phyloP scores from a whole-genome alignment of 1,284 basidiomycete genomes.

The Amylostereum chailletii region DNA sequence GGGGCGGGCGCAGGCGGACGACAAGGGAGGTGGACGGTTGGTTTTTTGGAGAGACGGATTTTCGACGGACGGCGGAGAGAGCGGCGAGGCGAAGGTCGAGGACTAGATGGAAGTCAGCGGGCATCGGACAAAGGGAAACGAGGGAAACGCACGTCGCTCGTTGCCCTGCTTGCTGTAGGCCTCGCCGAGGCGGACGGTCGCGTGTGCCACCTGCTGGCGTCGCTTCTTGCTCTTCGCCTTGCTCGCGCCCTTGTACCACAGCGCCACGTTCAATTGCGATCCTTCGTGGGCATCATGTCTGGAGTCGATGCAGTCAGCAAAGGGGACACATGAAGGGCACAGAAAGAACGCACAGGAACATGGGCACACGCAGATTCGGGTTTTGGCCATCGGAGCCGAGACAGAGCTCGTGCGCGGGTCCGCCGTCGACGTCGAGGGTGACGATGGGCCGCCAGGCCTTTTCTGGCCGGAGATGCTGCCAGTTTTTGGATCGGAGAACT shows the following conservation, averaged over 20 bases:
- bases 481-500: constrained; percentile 25
- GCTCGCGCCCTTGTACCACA: constrained; percentile 40
- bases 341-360: constrained; percentile 37
- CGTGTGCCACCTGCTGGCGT: constrained; percentile 41
- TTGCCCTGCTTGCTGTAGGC: constrained; percentile 37
- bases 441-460: constrained; percentile 54
- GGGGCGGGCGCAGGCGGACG: constrained; percentile 17
- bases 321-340: background rate
- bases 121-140: background rate
- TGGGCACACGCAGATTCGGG: constrained; percentile 46
- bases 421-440: constrained; percentile 38
- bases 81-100: constrained; percentile 18
- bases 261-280: constrained; percentile 39
- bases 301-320: background rate
- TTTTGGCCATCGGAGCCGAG: constrained; percentile 64
- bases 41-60: constrained; percentile 19
- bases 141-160: constrained; percentile 30
- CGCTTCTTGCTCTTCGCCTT: constrained; percentile 50
- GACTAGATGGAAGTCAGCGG: constrained; percentile 12
- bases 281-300: constrained; percentile 22
- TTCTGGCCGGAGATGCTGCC: constrained; percentile 24
- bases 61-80: constrained; percentile 15
- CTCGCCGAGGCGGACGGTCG: constrained; percentile 40
- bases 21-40: constrained; percentile 19
- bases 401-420: constrained; percentile 39